Evolutionary conservation across 2,329 filamentous ascomycete genomes (phyloP).

Genomic region (Exophiala alcalophila): DNA sequence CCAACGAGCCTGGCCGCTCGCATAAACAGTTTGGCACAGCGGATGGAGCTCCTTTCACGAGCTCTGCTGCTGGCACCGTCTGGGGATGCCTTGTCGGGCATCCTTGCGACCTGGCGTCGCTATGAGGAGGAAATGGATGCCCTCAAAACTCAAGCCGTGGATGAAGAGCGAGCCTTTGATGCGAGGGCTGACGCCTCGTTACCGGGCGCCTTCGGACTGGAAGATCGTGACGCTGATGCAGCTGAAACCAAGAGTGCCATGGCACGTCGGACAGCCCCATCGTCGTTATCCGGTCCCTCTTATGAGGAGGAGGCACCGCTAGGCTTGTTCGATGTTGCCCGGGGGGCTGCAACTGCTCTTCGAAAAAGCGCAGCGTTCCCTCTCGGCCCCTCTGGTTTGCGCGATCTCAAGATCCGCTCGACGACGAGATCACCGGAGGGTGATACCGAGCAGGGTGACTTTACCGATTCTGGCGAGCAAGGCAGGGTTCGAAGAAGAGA

Average conservation of each 20-base stretch:
- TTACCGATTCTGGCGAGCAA: slow-evolving; percentile 21
- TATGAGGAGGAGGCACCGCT: slow-evolving; percentile 47
- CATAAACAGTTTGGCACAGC: slow-evolving; percentile 58
- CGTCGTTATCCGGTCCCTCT: slow-evolving; percentile 16
- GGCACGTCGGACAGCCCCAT: slow-evolving; percentile 35
- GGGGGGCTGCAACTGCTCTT: slow-evolving; percentile 49
- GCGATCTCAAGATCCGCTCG: slow-evolving; percentile 21
- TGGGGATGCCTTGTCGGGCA: slow-evolving; percentile 55
- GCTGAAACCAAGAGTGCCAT: slow-evolving; percentile 44
- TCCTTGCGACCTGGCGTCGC: slow-evolving; percentile 60
- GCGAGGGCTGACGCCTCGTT: slow-evolving; percentile 49
- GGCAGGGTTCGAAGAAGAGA: slow-evolving; percentile 48
- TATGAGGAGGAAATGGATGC: slow-evolving; percentile 60
- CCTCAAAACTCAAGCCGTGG: slow-evolving; percentile 53
- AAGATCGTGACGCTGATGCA: slow-evolving; percentile 45
- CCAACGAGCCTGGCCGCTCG: slow-evolving; percentile 39
- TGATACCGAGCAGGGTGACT: slow-evolving; percentile 13
- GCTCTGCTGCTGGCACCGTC: slow-evolving; percentile 59
- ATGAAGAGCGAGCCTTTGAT: slow-evolving; percentile 59
- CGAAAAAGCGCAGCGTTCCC: slow-evolving; percentile 48
- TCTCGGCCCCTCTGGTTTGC: slow-evolving; percentile 30
- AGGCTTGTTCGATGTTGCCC: slow-evolving; percentile 52
- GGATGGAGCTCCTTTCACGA: slow-evolving; percentile 63
- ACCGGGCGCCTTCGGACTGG: slow-evolving; percentile 45
- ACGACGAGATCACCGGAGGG: background rate